Evolutionary conservation across 2,329 filamentous ascomycete genomes (phyloP).

Genomic region (Nemania diffusa): DNA sequence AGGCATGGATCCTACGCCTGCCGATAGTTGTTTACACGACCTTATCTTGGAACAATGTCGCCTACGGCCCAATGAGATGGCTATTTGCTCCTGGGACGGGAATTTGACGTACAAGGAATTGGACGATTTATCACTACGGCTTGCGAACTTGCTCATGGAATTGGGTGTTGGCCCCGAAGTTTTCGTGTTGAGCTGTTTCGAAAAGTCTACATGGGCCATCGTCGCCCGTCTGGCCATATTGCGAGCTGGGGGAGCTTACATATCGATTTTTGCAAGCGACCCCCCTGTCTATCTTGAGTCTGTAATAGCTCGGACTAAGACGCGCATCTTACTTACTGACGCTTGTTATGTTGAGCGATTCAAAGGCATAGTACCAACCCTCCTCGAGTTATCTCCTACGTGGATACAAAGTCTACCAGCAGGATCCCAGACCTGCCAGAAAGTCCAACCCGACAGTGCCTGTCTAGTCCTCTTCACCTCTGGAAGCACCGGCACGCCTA

Average conservation of each 20-base stretch:
- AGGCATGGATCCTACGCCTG: slow-evolving; percentile 26
- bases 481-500: slow-evolving; percentile 39
- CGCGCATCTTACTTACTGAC: slow-evolving; percentile 33
- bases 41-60: slow-evolving; percentile 33
- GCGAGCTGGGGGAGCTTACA: slow-evolving; percentile 51
- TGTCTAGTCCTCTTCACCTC: slow-evolving; percentile 40
- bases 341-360: slow-evolving; percentile 25
- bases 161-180: slow-evolving; percentile 49
- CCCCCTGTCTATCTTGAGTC: slow-evolving; percentile 44
- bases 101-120: slow-evolving; percentile 35
- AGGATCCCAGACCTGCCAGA: neutral
- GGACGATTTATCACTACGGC: slow-evolving; percentile 32
- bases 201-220: slow-evolving; percentile 51
- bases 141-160: slow-evolving; percentile 46
- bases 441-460: slow-evolving; percentile 28
- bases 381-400: slow-evolving; percentile 20
- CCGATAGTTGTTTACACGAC: slow-evolving; percentile 30
- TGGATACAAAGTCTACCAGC: slow-evolving; percentile 23
- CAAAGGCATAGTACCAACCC: slow-evolving; percentile 28
- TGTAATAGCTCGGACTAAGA: slow-evolving; percentile 34
- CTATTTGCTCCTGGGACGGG: slow-evolving; percentile 32
- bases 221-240: slow-evolving; percentile 51
- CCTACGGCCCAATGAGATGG: slow-evolving; percentile 22
- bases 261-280: slow-evolving; percentile 53
- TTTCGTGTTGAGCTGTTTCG: slow-evolving; percentile 50